Evolutionary conservation across 225 moss, liverwort and hornwort species (phyloP).

Genomic region (Lunularia cruciata): DNA sequence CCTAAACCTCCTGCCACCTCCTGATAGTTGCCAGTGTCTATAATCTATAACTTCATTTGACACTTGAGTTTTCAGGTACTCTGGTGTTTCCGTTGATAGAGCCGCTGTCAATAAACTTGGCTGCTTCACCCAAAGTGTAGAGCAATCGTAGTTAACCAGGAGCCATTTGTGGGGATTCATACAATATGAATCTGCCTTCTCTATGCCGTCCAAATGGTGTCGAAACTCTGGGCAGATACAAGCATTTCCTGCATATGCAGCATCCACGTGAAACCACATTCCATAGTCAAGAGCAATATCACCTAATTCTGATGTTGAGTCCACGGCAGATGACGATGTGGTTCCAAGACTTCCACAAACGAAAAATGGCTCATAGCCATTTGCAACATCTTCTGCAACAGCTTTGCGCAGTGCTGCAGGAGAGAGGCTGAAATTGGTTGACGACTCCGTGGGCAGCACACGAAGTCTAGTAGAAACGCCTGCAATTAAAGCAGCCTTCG

Average conservation of each 20-base stretch:
- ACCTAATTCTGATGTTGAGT: constrained; percentile 62
- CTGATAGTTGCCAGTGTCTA: constrained; percentile 77
- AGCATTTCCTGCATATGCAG: constrained; percentile 70
- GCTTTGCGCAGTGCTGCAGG: constrained; percentile 45
- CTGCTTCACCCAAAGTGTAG: constrained; percentile 77
- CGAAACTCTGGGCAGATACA: constrained; percentile 82
- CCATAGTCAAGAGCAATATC: constrained; percentile 54
- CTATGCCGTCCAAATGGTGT: constrained; percentile 57
- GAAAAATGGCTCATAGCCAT: constrained; percentile 70
- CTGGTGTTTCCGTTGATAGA: constrained; percentile 64
- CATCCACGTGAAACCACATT: constrained; percentile 87
- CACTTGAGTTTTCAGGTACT: constrained; percentile 58
- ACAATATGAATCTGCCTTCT: constrained; percentile 66
- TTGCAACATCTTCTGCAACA: constrained; percentile 56
- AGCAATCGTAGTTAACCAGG: constrained; percentile 85
- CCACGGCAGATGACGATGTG: constrained; percentile 81
- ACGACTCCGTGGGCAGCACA: constrained; percentile 48
- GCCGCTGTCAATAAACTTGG: constrained; percentile 45
- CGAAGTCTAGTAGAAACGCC: constrained; percentile 59
- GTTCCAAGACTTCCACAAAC: constrained; percentile 78
- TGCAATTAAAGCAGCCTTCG: constrained; percentile 53
- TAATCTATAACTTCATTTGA: constrained; percentile 71
- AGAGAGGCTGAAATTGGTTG: constrained; percentile 52
- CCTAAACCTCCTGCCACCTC: constrained; percentile 75
- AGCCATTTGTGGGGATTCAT: constrained; percentile 90